Conservation (phyloP, 768 basidiomycete species). For the Rhodocollybia butyracea region DNA sequence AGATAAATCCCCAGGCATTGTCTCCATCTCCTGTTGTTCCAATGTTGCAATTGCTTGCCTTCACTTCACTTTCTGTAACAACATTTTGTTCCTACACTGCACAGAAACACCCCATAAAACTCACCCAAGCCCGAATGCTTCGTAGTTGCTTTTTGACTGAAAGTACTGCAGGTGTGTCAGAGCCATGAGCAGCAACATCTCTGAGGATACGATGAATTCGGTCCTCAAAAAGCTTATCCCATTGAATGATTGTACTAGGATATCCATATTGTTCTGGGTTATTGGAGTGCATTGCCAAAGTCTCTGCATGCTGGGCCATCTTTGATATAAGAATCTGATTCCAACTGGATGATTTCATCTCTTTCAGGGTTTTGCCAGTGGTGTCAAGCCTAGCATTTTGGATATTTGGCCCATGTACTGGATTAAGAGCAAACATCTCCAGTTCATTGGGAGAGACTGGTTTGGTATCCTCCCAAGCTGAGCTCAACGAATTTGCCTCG, state of each 20-base stretch:
- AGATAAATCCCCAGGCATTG: background rate
- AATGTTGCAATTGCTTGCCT: background rate
- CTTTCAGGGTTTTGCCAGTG: background rate
- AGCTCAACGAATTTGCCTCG: background rate
- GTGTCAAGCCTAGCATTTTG: background rate
- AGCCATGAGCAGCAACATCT: background rate
- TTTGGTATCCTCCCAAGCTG: background rate
- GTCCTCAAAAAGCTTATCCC: background rate
- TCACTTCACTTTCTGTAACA: background rate
- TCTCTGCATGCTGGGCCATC: background rate
- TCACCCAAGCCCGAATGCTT: background rate
- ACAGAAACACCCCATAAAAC: background rate
- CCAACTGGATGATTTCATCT: background rate
- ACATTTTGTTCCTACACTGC: background rate
- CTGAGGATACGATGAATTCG: background rate
- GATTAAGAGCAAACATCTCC: background rate
- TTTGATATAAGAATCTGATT: background rate
- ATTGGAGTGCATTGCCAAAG: background rate
- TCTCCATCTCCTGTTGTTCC: background rate
- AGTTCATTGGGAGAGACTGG: background rate
- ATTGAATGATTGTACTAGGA: background rate
- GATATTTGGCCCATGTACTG: background rate
- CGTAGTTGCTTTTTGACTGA: background rate
- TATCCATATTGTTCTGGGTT: background rate
- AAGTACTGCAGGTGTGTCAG: background rate